These are phyloP conservation scores for Brachypodium distachyon DNA, from an alignment of 202 grass and related monocot species.

Conservation along the genomic window DNA sequence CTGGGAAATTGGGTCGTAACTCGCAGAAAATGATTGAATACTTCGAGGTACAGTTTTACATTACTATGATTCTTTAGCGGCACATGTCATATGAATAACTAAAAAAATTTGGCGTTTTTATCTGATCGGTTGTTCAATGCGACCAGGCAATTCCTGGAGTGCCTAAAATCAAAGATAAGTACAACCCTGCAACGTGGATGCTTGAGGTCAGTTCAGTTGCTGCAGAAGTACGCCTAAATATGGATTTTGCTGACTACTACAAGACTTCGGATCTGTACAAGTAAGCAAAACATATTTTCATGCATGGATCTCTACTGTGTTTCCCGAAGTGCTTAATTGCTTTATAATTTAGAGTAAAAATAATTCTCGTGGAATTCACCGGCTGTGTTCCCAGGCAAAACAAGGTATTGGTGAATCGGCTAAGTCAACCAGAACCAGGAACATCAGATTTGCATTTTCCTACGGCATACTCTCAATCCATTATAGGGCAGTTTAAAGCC, in stretches of 20 bases:
- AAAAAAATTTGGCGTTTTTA: background rate
- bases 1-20: conserved; percentile 69
- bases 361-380: conserved; percentile 13
- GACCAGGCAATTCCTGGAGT: conserved; percentile 88
- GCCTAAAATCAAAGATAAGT: conserved; percentile 87
- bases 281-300: conserved; percentile 30
- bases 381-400: conserved; percentile 47
- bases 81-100: background rate
- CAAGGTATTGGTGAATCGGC: conserved; percentile 59
- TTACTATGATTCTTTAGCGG: background rate
- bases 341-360: background rate
- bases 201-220: conserved; percentile 86
- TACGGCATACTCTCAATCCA: conserved; percentile 64
- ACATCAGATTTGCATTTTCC: conserved; percentile 78
- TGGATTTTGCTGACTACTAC: conserved; percentile 81
- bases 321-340: background rate
- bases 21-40: conserved; percentile 87
- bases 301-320: background rate
- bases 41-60: conserved; percentile 59
- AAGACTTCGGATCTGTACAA: conserved; percentile 62
- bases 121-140: conserved; percentile 13
- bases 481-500: conserved; percentile 70
- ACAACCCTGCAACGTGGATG: conserved; percentile 99
- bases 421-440: conserved; percentile 56
- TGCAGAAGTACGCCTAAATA: conserved; percentile 73